Percentiles rank a stretch among this genome's conserved stretches.
phyloP scores from a whole-genome alignment of 73 alveolate genomes.

The Tetrahymena malaccensis region DNA sequence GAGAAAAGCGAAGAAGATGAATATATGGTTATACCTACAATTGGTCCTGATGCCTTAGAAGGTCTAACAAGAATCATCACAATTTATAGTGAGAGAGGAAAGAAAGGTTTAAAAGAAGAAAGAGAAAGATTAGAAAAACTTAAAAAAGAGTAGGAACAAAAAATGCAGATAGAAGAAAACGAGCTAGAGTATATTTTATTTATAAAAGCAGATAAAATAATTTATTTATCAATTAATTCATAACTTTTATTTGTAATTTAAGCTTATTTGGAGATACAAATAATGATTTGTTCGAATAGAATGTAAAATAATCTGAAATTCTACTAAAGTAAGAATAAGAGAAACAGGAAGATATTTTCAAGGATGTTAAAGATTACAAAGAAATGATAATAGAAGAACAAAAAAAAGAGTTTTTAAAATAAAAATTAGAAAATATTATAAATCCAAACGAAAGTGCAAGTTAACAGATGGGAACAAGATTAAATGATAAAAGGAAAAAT shows the following conservation, averaged over 20 bases:
- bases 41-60: background rate
- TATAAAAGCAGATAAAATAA: background rate
- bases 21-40: background rate
- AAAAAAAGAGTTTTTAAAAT: background rate
- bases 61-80: background rate
- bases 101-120: background rate
- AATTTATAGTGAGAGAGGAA: background rate
- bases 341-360: background rate
- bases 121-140: background rate
- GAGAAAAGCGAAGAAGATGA: background rate
- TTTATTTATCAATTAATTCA: too few relatives aligned
- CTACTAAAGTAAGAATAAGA: background rate
- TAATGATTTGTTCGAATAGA: background rate
- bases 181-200: background rate
- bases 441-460: background rate
- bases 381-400: background rate
- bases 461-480: background rate
- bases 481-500: background rate
- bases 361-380: background rate
- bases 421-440: background rate
- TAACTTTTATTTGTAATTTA: background rate
- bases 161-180: background rate
- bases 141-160: background rate
- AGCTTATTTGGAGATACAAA: background rate
- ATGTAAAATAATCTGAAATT: background rate